phyloP scores from a whole-genome alignment of 371 early-diverging fungal species.

The Encephalitozoon intestinalis region DNA sequence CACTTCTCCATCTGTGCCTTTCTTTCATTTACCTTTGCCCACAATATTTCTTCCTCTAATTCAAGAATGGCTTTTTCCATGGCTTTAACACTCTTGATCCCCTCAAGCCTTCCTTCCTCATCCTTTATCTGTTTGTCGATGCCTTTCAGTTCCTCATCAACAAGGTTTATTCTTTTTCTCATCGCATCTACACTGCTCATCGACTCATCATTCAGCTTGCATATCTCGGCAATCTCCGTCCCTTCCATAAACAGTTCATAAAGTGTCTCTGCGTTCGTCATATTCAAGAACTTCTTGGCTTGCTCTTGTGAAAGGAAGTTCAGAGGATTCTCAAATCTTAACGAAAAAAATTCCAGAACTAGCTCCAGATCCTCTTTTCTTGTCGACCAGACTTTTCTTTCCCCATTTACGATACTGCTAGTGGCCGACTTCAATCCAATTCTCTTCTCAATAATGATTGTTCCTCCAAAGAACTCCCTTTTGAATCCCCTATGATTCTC shows the following conservation, averaged over 20 bases:
- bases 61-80: slow-evolving; percentile 29
- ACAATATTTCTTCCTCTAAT: slow-evolving; percentile 46
- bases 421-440: slow-evolving; percentile 17
- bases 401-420: slow-evolving; percentile 23
- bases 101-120: slow-evolving; percentile 11
- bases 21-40: slow-evolving; percentile 28
- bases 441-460: slow-evolving; percentile 53
- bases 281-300: slow-evolving; percentile 58
- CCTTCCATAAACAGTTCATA: slow-evolving; percentile 59
- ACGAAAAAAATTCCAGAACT: slow-evolving; percentile 44
- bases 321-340: slow-evolving; percentile 58
- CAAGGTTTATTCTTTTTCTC: slow-evolving; percentile 19
- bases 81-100: not conserved
- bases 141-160: slow-evolving; percentile 3
- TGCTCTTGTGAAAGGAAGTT: slow-evolving; percentile 61
- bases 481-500: slow-evolving; percentile 29
- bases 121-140: slow-evolving; percentile 21
- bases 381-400: slow-evolving; percentile 16
- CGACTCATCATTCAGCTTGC: slow-evolving; percentile 42
- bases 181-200: slow-evolving; percentile 19
- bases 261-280: slow-evolving; percentile 32
- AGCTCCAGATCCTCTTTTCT: slow-evolving; percentile 50
- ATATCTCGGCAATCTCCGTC: slow-evolving; percentile 57
- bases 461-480: slow-evolving; percentile 32
- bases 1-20: slow-evolving; percentile 11